These are phyloP conservation scores for Ministeria vibrans DNA, from an alignment of 78 protist genomes.

Conservation along the genomic window DNA sequence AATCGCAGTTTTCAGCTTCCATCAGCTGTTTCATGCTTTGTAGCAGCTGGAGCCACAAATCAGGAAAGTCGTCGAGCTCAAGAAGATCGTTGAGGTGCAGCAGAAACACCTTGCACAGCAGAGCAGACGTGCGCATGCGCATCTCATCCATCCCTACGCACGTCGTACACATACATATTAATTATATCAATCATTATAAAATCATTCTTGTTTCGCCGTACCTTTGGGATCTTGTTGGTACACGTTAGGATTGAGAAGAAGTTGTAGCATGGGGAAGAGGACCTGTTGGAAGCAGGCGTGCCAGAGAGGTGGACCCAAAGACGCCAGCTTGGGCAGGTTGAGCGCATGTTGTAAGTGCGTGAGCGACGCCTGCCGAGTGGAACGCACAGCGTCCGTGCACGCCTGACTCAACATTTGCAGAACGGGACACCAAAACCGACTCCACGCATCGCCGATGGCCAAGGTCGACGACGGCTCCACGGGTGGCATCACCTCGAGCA, in stretches of 20 bases:
- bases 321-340: not conserved
- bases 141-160: slow-evolving; percentile 13
- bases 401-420: not conserved
- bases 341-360: slow-evolving; percentile 16
- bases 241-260: slow-evolving; percentile 16
- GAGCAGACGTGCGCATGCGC: slow-evolving; percentile 16
- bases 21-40: slow-evolving; percentile 13
- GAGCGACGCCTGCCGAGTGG: slow-evolving; percentile 4
- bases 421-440: not conserved
- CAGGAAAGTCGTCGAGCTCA: not conserved
- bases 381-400: not conserved
- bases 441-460: not conserved
- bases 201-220: not conserved
- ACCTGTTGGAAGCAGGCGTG: slow-evolving; percentile 8
- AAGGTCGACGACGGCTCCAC: not conserved
- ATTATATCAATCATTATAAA: not conserved
- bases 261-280: slow-evolving; percentile 28
- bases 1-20: slow-evolving; percentile 27
- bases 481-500: not conserved
- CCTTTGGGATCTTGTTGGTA: not conserved
- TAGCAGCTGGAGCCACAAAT: slow-evolving; percentile 24
- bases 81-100: slow-evolving; percentile 22
- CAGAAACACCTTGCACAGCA: slow-evolving; percentile 36
- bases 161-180: not conserved
- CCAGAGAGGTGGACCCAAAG: slow-evolving; percentile 14